Evolutionary conservation across 2,329 filamentous ascomycete genomes (phyloP), one percentile per base, ranked within the genome.

Genomic region (Colletotrichum horii): DNA sequence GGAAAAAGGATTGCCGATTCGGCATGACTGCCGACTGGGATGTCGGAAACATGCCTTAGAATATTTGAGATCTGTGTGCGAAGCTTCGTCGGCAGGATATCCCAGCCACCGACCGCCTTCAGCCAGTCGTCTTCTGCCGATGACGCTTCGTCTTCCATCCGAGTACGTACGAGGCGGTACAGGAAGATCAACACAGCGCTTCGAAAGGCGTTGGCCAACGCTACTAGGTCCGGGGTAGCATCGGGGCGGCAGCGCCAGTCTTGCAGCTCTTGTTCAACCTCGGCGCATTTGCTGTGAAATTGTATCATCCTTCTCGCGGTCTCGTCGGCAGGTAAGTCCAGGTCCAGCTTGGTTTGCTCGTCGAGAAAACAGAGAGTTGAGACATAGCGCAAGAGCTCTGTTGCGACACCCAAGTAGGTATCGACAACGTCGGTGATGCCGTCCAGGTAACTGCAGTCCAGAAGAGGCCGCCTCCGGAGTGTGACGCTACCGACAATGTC

Each of bases 381-480:
- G 16, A 73, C 74, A 1, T 77, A 71, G 22, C 61, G 69, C 26
- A 78, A 48, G 2, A 78, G 61, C 8, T 56, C 75, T 6, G 72
- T 77, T 16, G 75, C 77, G 6, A 78, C 77, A 8, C 77, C 77
- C 9, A 78, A 4, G 30, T 78, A 78, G 9, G 71, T 76, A 55
- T 78, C 77, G 2, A 78, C 72, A 6, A 77, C 77, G 9, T 78
- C 75, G 8, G 68, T 73, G 56, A 78, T 78, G 11, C 68, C 77
- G 24, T 73, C 66, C 14, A 78, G 22, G 32, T 78, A 78, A 0
- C 60, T 58, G n/a, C 48, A 65, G 36, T 77, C 75, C 19, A 78
- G 68, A 6, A 78, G 36, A 2, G 77, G 77, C 4, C 68, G 38
- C 32, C 76, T 62, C 28, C 75, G 34, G 2, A 77, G 38, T 8